These are phyloP conservation scores for Pseudodiploospora longispora DNA, from an alignment of 2,329 filamentous ascomycete species.

Conservation along the genomic window DNA sequence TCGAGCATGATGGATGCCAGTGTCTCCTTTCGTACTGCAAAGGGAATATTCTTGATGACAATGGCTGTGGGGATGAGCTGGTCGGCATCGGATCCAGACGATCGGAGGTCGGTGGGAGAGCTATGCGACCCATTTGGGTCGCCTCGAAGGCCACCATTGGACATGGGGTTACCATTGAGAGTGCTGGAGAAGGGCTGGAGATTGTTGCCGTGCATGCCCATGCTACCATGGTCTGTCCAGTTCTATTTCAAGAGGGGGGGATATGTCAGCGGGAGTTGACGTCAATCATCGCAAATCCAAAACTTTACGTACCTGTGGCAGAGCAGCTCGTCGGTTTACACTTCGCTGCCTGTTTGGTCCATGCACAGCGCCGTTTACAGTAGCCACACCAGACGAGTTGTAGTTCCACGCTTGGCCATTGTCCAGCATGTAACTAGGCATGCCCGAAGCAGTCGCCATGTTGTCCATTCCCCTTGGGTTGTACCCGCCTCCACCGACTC, in stretches of 20 bases:
- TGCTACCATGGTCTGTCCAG: constrained; percentile 41
- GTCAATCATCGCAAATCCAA: too few species aligned
- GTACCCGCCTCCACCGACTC: constrained; percentile 51
- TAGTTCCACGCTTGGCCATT: constrained; percentile 79
- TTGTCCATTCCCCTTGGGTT: constrained; percentile 51
- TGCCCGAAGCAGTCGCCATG: constrained; percentile 29
- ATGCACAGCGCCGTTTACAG: constrained; percentile 56
- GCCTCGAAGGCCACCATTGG: constrained; percentile 35
- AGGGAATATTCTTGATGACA: constrained; percentile 99
- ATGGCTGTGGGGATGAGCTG: constrained; percentile 97
- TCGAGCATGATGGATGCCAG: constrained; percentile 90
- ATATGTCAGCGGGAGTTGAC: not conserved
- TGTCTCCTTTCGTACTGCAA: constrained; percentile 95
- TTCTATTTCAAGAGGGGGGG: constrained; percentile 25
- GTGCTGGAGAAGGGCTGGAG: constrained; percentile 27
- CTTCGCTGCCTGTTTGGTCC: constrained; percentile 50
- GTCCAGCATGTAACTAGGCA: constrained; percentile 48
- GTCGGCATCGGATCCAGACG: constrained; percentile 51
- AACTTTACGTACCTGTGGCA: constrained; percentile 61
- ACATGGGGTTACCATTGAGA: constrained; percentile 28
- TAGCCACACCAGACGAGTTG: constrained; percentile 56
- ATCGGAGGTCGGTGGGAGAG: constrained; percentile 33
- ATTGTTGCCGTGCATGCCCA: constrained; percentile 33
- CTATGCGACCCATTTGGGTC: constrained; percentile 32
- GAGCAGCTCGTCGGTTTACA: constrained; percentile 48